Evolutionary conservation across 2,329 filamentous ascomycete species (phyloP).

Genomic region (Pseudopyricularia javanii): DNA sequence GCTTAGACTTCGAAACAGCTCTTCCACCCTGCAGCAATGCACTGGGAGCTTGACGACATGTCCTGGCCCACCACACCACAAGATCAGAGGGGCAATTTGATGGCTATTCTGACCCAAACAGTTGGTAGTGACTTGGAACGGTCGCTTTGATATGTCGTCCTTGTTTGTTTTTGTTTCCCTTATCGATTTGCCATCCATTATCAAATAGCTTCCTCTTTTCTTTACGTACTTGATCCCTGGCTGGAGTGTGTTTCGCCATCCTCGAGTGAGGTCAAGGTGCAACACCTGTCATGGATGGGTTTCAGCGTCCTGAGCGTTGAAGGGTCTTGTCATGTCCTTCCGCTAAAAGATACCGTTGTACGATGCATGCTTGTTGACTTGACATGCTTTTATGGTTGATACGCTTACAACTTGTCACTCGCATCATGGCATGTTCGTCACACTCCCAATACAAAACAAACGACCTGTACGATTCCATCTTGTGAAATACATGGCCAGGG

Average conservation of each 20-base stretch:
- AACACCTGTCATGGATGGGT: too few species aligned
- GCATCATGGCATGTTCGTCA: too few species aligned
- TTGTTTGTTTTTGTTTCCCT: neutral
- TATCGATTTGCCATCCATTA: too few species aligned
- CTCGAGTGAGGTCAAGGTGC: too few species aligned
- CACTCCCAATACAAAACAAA: neutral
- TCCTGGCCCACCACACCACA: constrained; percentile 52
- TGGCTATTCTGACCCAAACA: constrained; percentile 46
- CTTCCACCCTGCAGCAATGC: constrained; percentile 26
- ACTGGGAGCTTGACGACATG: constrained; percentile 52
- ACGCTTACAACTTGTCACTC: too few species aligned
- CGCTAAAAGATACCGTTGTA: too few species aligned
- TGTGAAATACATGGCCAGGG: neutral
- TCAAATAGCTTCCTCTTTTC: neutral
- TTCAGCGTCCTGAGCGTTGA: too few species aligned
- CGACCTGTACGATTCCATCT: neutral
- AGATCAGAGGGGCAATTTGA: constrained; percentile 47
- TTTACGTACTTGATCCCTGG: neutral
- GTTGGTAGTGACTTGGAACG: constrained; percentile 20
- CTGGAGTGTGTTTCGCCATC: neutral
- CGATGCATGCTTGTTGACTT: too few species aligned
- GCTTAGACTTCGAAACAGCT: constrained; percentile 42
- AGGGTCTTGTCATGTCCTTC: too few species aligned
- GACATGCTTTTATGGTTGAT: too few species aligned
- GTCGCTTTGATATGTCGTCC: neutral